Percentiles rank a stretch among this genome's conserved stretches.
Conservation (phyloP, 768 basidiomycete genomes). For the Leccinum imitatum region DNA sequence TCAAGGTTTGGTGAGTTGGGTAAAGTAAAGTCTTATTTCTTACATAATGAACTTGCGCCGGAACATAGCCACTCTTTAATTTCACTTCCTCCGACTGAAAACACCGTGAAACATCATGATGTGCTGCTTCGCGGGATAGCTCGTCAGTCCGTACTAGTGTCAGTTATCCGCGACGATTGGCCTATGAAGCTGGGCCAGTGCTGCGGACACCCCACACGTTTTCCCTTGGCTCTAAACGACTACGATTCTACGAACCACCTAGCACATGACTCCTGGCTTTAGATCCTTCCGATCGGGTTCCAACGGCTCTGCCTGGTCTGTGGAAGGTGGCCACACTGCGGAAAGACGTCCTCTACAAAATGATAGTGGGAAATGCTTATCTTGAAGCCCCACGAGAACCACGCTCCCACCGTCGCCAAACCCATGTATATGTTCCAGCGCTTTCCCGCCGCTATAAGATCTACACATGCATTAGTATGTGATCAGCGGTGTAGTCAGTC, state of each 20-base stretch:
- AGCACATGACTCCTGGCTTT: neutral
- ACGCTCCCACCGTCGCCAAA: neutral
- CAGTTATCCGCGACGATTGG: neutral
- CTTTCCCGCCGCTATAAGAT: neutral
- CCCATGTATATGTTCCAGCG: neutral
- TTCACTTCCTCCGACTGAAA: neutral
- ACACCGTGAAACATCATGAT: neutral
- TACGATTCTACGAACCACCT: neutral
- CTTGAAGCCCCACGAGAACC: neutral
- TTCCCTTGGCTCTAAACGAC: neutral
- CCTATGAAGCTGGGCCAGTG: neutral
- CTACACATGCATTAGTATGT: constrained; percentile 1
- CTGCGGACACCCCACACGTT: neutral
- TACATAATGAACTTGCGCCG: too few species aligned
- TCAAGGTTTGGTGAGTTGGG: neutral
- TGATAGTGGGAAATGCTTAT: neutral
- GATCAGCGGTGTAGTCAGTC: constrained; percentile 1
- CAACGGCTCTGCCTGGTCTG: constrained; percentile 15
- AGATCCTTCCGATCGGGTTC: neutral
- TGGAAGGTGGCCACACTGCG: constrained; percentile 11
- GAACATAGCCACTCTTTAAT: neutral
- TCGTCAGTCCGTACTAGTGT: neutral
- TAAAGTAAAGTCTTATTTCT: too few species aligned
- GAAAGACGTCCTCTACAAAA: neutral
- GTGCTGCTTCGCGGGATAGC: neutral